These are phyloP conservation scores for Fagus crenata DNA, from an alignment of 306 rosid genomes.

Conservation along the genomic window DNA sequence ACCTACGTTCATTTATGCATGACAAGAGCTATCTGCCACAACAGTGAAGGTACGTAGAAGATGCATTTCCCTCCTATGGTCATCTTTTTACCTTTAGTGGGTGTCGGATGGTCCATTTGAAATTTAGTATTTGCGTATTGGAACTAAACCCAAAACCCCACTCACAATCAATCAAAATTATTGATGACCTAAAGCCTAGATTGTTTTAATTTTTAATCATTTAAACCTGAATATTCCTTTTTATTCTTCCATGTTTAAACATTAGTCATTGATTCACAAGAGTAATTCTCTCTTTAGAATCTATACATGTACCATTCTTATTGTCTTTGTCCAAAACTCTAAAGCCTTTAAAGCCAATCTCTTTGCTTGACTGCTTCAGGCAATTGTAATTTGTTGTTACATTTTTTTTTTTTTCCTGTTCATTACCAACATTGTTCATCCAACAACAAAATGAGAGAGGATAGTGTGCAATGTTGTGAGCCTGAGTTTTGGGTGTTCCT, in stretches of 20 bases:
- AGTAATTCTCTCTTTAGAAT: slow-evolving; percentile 3
- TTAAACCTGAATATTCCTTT: slow-evolving; percentile 6
- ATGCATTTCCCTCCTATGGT: not conserved
- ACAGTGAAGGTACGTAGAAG: not conserved
- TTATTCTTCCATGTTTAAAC: not conserved
- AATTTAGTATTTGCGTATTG: not conserved
- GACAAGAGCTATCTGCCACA: slow-evolving; percentile 8
- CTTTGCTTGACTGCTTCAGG: not conserved
- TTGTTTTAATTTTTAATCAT: not conserved
- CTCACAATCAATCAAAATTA: not conserved
- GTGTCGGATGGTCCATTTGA: not conserved
- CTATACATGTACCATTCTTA: not conserved
- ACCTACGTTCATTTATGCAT: not conserved
- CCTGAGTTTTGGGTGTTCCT: slow-evolving; percentile 54
- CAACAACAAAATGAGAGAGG: slow-evolving; percentile 32
- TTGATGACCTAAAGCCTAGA: not conserved
- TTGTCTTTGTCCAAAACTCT: slow-evolving; percentile 16
- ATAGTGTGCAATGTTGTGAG: slow-evolving; percentile 49
- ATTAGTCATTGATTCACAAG: not conserved
- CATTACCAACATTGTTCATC: not conserved
- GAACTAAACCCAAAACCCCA: not conserved
- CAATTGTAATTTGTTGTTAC: not conserved
- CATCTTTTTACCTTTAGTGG: not conserved
- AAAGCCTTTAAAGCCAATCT: slow-evolving; percentile 8
- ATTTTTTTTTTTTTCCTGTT: not conserved